Evolutionary conservation across 352 stramenopile genomes (phyloP).

Genomic region (Phytophthora europaea): DNA sequence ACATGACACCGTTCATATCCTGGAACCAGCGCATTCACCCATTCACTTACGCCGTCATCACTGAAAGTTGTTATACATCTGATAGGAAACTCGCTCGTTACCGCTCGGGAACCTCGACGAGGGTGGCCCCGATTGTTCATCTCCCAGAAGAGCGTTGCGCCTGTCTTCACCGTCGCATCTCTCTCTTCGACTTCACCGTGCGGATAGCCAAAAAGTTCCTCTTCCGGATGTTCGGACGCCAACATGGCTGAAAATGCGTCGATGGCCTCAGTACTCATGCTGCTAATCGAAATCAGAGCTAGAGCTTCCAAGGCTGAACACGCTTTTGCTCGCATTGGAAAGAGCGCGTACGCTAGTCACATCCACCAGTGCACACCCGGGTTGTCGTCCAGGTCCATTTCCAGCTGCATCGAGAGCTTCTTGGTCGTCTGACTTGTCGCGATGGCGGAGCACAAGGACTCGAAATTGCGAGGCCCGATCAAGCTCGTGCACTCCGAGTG

Average conservation of each 20-base stretch:
- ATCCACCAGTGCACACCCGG: conserved; percentile 15
- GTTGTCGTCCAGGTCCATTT: neutral
- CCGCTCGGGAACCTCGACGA: neutral
- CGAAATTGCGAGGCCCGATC: neutral
- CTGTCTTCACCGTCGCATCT: conserved; percentile 6
- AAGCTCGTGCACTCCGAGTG: conserved; percentile 5
- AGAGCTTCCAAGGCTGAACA: conserved; percentile 10
- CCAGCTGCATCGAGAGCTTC: conserved; percentile 19
- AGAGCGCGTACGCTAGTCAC: conserved; percentile 23
- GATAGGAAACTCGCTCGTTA: neutral
- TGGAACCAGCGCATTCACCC: conserved; percentile 14
- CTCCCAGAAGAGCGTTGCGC: conserved; percentile 9
- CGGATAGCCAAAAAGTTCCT: conserved; percentile 9
- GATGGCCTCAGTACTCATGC: conserved; percentile 11
- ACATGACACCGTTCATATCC: conserved; percentile 11
- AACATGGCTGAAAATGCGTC: conserved; percentile 6
- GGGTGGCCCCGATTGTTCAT: conserved; percentile 5
- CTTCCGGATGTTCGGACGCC: conserved; percentile 16
- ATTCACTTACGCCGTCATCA: conserved; percentile 15
- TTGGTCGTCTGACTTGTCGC: conserved; percentile 18
- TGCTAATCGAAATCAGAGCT: conserved; percentile 7
- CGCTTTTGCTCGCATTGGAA: conserved; percentile 12
- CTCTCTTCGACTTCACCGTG: neutral
- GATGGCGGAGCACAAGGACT: conserved; percentile 25
- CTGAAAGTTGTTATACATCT: neutral